Percentiles rank a stretch among this genome's conserved stretches.
Evolutionary conservation across 1,139 yeast species (phyloP).

Genomic region (Kluyveromyces sp.): DNA sequence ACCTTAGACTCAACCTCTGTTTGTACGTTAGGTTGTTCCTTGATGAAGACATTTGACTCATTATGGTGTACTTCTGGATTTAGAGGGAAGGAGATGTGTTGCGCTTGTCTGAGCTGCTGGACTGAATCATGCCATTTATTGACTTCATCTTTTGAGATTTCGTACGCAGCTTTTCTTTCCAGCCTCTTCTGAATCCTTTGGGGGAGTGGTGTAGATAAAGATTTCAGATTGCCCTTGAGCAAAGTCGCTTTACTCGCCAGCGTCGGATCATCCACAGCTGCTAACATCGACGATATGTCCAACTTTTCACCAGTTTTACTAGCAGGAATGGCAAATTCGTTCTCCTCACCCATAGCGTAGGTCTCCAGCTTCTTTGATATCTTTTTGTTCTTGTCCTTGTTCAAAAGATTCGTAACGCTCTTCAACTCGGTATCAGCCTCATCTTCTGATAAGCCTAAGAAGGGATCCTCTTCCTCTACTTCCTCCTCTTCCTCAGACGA

Average conservation of each 20-base stretch:
- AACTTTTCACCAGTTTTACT: slow-evolving; percentile 41
- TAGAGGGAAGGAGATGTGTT: slow-evolving; percentile 64
- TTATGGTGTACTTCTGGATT: slow-evolving; percentile 38
- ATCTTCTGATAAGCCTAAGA: slow-evolving; percentile 32
- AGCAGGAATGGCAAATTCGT: slow-evolving; percentile 63
- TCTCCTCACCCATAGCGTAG: slow-evolving; percentile 44
- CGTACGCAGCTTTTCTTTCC: slow-evolving; percentile 88
- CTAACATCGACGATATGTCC: slow-evolving; percentile 69
- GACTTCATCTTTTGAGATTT: slow-evolving; percentile 78
- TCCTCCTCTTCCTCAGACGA: slow-evolving; percentile 30
- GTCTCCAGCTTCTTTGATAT: slow-evolving; percentile 46
- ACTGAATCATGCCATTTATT: slow-evolving; percentile 85
- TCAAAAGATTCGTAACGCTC: slow-evolving; percentile 29
- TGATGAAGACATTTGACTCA: slow-evolving; percentile 49
- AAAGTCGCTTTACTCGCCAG: slow-evolving; percentile 45
- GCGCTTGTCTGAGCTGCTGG: slow-evolving; percentile 72
- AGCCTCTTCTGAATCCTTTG: slow-evolving; percentile 76
- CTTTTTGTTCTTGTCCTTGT: slow-evolving; percentile 32
- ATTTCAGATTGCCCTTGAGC: slow-evolving; percentile 37
- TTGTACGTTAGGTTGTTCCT: slow-evolving; percentile 41
- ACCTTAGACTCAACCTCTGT: slow-evolving; percentile 67
- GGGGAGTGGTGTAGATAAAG: slow-evolving; percentile 78
- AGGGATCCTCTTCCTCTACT: slow-evolving; percentile 32
- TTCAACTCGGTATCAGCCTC: slow-evolving; percentile 36
- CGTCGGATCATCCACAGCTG: slow-evolving; percentile 45